These are phyloP conservation scores for Panaeolus cyanescens DNA, from an alignment of 768 basidiomycete genomes.

Conservation along the genomic window DNA sequence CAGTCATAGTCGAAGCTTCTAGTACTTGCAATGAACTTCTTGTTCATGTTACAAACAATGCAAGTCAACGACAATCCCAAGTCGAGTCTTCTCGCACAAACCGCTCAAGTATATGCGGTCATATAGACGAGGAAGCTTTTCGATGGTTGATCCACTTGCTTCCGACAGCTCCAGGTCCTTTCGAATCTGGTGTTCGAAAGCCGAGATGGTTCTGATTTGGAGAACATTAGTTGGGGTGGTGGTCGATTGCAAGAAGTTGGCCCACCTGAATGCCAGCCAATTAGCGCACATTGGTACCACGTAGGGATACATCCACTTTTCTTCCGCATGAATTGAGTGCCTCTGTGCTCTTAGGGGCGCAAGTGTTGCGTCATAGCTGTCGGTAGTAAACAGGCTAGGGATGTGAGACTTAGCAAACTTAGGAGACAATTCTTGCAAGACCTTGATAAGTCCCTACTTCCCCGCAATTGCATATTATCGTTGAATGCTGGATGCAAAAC, in stretches of 20 bases:
- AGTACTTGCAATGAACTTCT: not conserved
- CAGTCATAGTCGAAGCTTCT: not conserved
- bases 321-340: not conserved
- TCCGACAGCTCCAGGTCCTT: not conserved
- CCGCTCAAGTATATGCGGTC: not conserved
- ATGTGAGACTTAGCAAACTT: not conserved
- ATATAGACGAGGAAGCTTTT: not conserved
- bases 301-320: not conserved
- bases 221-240: no score
- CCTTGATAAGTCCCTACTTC: no score
- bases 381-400: not conserved
- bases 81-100: not conserved
- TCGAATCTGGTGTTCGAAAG: no score
- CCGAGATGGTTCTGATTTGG: not conserved
- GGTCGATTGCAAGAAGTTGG: no score
- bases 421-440: not conserved
- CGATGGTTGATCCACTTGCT: not conserved
- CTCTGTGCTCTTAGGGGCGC: not conserved
- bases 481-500: not conserved
- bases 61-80: not conserved
- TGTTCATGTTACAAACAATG: slow-evolving; percentile 1
- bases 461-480: not conserved
- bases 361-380: not conserved
- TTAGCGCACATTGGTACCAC: not conserved
- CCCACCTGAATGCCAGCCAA: no score